A percentile compares a stretch with the other conserved stretches of the same genome.
phyloP scores from a whole-genome alignment of 306 rosid species.

The Mimosa bimucronata region DNA sequence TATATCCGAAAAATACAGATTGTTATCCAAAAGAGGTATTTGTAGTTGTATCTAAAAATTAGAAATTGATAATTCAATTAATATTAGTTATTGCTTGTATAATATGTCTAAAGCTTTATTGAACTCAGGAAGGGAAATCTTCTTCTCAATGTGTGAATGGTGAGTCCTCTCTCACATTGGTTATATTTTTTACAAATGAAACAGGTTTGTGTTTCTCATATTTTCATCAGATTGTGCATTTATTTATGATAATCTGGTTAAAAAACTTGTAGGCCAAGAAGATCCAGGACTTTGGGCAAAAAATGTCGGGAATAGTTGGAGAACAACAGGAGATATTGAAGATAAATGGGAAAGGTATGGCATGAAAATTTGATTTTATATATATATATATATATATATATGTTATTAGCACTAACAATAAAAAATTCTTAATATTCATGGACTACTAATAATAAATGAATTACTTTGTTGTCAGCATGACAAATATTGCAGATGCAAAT shows the following conservation, averaged over 20 bases:
- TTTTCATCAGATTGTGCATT: too few relatives aligned
- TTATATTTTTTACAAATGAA: background rate
- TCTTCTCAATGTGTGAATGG: conserved; percentile 81
- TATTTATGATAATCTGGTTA: background rate
- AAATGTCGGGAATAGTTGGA: conserved; percentile 80
- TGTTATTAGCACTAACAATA: background rate
- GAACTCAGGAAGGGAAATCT: conserved; percentile 55
- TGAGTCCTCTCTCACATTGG: conserved; percentile 37
- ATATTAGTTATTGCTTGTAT: too few relatives aligned
- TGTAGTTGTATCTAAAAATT: too few relatives aligned
- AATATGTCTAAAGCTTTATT: conserved; percentile 63
- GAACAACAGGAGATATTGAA: conserved; percentile 76
- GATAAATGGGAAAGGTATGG: conserved; percentile 69
- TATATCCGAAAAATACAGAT: too few relatives aligned
- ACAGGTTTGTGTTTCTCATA: background rate
- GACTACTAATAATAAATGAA: background rate
- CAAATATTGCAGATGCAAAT: conserved; percentile 61
- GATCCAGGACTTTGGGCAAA: conserved; percentile 77
- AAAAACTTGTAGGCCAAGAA: conserved; percentile 47
- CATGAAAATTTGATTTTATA: background rate
- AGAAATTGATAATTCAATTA: too few relatives aligned
- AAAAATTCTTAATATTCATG: background rate
- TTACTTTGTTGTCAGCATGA: conserved; percentile 52
- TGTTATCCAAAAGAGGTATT: too few relatives aligned
- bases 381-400: background rate